Percentiles rank a stretch among this genome's conserved stretches.
These are phyloP conservation scores for Abrus precatorius DNA, from an alignment of 306 rosid species.

Conservation along the genomic window DNA sequence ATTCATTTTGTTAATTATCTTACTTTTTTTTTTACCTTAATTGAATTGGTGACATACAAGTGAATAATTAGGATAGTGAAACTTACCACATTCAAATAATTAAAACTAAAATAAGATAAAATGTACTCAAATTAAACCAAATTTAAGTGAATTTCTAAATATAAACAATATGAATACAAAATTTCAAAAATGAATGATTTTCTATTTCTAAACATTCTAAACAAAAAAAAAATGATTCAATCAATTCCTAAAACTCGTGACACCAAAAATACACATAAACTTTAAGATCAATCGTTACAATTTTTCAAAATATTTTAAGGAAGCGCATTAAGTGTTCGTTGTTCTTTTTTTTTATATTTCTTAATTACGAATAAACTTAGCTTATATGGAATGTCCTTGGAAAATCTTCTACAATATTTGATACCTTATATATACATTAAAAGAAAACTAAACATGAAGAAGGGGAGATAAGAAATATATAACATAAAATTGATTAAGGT, in stretches of 20 bases:
- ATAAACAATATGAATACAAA: not conserved
- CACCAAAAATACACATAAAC: not conserved
- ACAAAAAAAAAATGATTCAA: not conserved
- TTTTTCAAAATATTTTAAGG: not conserved
- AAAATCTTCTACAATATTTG: conserved; percentile 1
- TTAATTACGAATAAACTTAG: conserved; percentile 1
- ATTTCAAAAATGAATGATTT: not conserved
- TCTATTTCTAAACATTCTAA: not conserved
- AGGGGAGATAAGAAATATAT: not conserved
- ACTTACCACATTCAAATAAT: not conserved
- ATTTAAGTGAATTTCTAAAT: conserved; percentile 3
- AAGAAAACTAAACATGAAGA: not conserved
- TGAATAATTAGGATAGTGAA: not conserved
- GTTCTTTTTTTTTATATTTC: not conserved
- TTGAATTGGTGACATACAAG: not conserved
- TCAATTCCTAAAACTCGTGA: not conserved
- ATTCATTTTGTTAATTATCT: not conserved
- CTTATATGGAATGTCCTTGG: not conserved
- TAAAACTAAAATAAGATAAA: not conserved
- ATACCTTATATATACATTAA: not conserved
- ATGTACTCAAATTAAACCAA: not conserved
- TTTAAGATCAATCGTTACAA: not conserved
- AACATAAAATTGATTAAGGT: not conserved
- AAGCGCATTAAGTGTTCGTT: not conserved
- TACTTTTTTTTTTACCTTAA: not conserved